Conservation (phyloP, 2,329 filamentous ascomycete species). For the Hymenoscyphus occultus region DNA sequence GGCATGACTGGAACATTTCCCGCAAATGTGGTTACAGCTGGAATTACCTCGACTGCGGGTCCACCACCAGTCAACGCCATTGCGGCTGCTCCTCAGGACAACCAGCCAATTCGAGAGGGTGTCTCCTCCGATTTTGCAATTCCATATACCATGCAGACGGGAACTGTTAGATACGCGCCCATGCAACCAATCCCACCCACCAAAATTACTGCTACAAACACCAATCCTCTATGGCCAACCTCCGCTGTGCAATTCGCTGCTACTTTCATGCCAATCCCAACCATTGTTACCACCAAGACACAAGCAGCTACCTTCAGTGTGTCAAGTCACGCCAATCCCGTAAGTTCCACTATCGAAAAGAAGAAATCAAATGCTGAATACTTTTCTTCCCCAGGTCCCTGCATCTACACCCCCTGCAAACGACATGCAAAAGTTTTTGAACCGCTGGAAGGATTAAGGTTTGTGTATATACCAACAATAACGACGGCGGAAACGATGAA, state of each 20-base stretch:
- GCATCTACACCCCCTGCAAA: slow-evolving; percentile 34
- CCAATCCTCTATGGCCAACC: slow-evolving; percentile 38
- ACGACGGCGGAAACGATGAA: not conserved
- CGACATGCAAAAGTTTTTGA: slow-evolving; percentile 39
- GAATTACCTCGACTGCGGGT: slow-evolving; percentile 37
- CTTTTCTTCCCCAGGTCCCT: slow-evolving; percentile 24
- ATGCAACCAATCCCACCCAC: slow-evolving; percentile 41
- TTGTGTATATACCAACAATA: not conserved
- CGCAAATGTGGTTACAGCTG: slow-evolving; percentile 38
- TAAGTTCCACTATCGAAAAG: slow-evolving; percentile 23
- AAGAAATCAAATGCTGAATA: not conserved
- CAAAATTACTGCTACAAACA: slow-evolving; percentile 39
- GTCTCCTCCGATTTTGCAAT: slow-evolving; percentile 29
- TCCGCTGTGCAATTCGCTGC: slow-evolving; percentile 37
- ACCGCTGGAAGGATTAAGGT: slow-evolving; percentile 39
- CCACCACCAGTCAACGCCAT: slow-evolving; percentile 32
- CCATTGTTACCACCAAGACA: slow-evolving; percentile 38
- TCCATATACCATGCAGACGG: slow-evolving; percentile 39
- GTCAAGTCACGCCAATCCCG: slow-evolving; percentile 38
- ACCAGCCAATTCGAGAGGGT: slow-evolving; percentile 2
- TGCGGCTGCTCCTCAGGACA: slow-evolving; percentile 10
- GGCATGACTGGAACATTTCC: slow-evolving; percentile 62
- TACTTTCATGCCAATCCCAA: slow-evolving; percentile 34
- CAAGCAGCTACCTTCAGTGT: slow-evolving; percentile 37
- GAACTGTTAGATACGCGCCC: slow-evolving; percentile 39